A percentile compares a stretch with the other conserved stretches of the same genome.
These are phyloP conservation scores for Globisporangium yorkense DNA, from an alignment of 352 stramenopile species.

Conservation along the genomic window DNA sequence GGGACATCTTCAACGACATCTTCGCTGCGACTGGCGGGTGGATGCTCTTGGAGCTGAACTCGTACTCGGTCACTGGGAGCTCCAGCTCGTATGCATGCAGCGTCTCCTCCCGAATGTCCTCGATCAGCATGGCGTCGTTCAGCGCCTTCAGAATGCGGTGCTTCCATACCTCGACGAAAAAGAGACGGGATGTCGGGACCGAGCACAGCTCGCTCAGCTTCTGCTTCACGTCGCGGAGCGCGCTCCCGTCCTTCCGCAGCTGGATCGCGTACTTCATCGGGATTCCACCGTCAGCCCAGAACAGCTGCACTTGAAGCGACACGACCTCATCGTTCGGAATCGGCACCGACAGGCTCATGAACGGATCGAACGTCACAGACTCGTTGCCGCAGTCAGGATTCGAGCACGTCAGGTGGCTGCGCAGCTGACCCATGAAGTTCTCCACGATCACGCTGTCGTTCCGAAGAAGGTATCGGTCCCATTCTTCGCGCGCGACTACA, in stretches of 20 bases:
- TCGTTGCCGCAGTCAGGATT: constrained; percentile 68
- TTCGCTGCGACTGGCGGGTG: constrained; percentile 22
- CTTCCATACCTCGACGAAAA: constrained; percentile 71
- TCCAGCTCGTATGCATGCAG: constrained; percentile 90
- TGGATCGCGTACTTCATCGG: constrained; percentile 69
- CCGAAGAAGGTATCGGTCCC: constrained; percentile 80
- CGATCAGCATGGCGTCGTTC: constrained; percentile 31
- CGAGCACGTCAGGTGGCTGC: constrained; percentile 83
- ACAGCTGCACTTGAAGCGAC: constrained; percentile 57
- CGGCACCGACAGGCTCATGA: constrained; percentile 86
- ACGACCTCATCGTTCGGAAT: constrained; percentile 69
- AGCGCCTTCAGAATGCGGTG: constrained; percentile 62
- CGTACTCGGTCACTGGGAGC: constrained; percentile 48
- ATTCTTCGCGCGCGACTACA: constrained; percentile 72
- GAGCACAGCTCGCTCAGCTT: constrained; percentile 45
- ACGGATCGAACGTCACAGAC: constrained; percentile 88
- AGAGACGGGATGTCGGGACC: constrained; percentile 39
- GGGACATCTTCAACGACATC: constrained; percentile 15
- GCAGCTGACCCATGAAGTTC: constrained; percentile 87
- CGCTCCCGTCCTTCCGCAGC: constrained; percentile 42
- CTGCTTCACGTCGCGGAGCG: constrained; percentile 51
- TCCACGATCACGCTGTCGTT: constrained; percentile 92
- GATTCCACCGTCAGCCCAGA: constrained; percentile 63
- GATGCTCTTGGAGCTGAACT: constrained; percentile 61
- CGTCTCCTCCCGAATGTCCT: constrained; percentile 40